These are phyloP conservation scores for Carex littledalei DNA, from an alignment of 176 grass and related monocot genomes.

Conservation along the genomic window DNA sequence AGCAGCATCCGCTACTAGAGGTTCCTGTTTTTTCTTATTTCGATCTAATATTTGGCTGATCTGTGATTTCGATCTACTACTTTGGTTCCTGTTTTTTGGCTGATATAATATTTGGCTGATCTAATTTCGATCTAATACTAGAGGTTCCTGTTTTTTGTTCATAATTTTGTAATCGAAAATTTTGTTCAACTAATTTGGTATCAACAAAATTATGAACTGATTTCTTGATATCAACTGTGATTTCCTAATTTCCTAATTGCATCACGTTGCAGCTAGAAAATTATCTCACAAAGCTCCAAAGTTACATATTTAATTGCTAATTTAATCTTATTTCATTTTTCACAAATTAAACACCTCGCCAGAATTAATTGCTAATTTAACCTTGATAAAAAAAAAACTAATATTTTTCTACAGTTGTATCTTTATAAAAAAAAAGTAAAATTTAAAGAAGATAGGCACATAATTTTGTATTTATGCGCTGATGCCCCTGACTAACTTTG, in stretches of 20 bases:
- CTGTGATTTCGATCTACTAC: too few species aligned
- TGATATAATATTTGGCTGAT: too few species aligned
- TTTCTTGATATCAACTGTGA: too few species aligned
- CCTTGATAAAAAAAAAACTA: not conserved
- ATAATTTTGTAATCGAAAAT: not conserved
- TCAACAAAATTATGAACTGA: too few species aligned
- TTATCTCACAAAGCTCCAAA: too few species aligned
- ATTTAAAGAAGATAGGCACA: not conserved
- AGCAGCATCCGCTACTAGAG: slow-evolving; percentile 11
- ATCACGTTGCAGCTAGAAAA: too few species aligned
- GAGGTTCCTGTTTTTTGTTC: too few species aligned
- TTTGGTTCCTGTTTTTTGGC: not conserved
- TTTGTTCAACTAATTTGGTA: not conserved
- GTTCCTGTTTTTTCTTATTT: not conserved
- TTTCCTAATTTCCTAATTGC: too few species aligned
- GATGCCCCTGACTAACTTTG: not conserved
- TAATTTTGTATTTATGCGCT: not conserved
- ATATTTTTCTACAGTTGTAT: not conserved
- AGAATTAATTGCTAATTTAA: not conserved
- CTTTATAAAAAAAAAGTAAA: not conserved
- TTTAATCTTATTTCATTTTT: too few species aligned
- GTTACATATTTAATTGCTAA: not conserved
- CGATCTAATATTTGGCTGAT: not conserved
- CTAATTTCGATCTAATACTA: too few species aligned
- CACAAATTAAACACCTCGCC: too few species aligned